Evolutionary conservation across 192 early-diverging fungal species (phyloP).

Genomic region (Rhizophagus sp.): DNA sequence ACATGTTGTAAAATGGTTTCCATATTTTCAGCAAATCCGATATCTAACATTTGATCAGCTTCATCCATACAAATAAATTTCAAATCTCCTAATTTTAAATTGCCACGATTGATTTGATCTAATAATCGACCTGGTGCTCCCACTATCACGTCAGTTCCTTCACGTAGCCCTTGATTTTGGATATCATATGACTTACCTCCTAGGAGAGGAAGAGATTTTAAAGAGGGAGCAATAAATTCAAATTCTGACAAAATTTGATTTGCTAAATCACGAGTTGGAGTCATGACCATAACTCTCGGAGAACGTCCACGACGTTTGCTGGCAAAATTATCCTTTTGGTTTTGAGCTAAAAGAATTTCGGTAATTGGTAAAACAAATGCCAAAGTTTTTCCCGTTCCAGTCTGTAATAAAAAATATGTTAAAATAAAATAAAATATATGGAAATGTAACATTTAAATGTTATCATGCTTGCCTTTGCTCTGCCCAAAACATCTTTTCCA

Average conservation of each 20-base stretch:
- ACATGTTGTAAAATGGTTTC: slow-evolving; percentile 74
- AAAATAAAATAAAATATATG: not conserved
- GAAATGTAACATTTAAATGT: not conserved
- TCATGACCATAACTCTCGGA: slow-evolving; percentile 59
- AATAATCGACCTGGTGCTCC: slow-evolving; percentile 83
- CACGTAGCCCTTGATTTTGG: slow-evolving; percentile 77
- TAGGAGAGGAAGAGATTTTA: slow-evolving; percentile 75
- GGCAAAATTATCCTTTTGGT: not conserved
- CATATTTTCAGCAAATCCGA: slow-evolving; percentile 85
- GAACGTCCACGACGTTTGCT: slow-evolving; percentile 44
- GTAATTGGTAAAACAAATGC: slow-evolving; percentile 82
- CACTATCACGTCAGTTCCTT: slow-evolving; percentile 75
- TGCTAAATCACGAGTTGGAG: slow-evolving; percentile 87
- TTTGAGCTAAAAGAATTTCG: slow-evolving; percentile 55
- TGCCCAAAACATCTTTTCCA: slow-evolving; percentile 74
- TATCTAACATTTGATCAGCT: slow-evolving; percentile 81
- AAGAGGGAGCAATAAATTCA: slow-evolving; percentile 60
- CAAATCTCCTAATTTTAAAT: slow-evolving; percentile 66
- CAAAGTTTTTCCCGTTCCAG: slow-evolving; percentile 81
- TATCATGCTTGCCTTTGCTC: slow-evolving; percentile 44
- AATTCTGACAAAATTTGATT: slow-evolving; percentile 87
- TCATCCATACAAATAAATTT: slow-evolving; percentile 74
- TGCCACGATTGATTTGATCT: slow-evolving; percentile 83
- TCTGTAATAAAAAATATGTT: slow-evolving; percentile 36
- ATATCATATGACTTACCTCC: slow-evolving; percentile 88